Evolutionary conservation across 129 eudicot genomes (phyloP), one percentile per base, ranked within the genome.

Genomic region (Flaveria robusta): DNA sequence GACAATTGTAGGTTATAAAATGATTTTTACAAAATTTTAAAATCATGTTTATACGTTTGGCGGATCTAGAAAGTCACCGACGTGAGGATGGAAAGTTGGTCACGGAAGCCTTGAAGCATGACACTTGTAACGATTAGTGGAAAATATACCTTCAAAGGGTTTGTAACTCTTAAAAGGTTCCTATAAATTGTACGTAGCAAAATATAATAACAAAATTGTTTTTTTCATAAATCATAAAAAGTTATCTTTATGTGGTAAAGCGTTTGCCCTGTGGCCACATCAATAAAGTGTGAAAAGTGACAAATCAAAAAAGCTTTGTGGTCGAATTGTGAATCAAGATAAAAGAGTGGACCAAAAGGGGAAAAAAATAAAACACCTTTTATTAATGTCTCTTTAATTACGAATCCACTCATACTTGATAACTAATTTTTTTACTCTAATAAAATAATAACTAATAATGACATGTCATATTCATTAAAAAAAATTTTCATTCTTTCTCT

Each of bases 201-300:
- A 43, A 18, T 65, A 18, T 1, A 15, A 18, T 29, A 16, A 39
- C 47, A 34, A 10, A 9, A 66, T n/a, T 11, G 39, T 2, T 8
- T 19, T 67, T 66, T 67, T 13, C 31, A 19, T 67, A 18, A 3
- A 27, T 27, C 59, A 22, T 58, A 72, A 72, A n/a, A 47, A 51
- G 19, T 13, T 56, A 13, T 31, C 16, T 45, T 14, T 15, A 23
- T 13, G 50, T 69, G 45, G 45, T 56, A 15, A 16, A 9, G 10
- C 16, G 47, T 39, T 23, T 5, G 19, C n/a, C 75, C 15, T 24
- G 4, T 6, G 46, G 16, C 29, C 63, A 9, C 39, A 3, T 14
- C 49, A 26, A 43, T n/a, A n/a, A 74, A 58, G 59, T 59, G 27
- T 51, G 58, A 51, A 51, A 47, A 39, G 24, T 19, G 68, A 4